Evolutionary conservation across 257 asterid species (phyloP), one percentile per base, ranked within the genome.

Genomic region (Apocynum venetum): DNA sequence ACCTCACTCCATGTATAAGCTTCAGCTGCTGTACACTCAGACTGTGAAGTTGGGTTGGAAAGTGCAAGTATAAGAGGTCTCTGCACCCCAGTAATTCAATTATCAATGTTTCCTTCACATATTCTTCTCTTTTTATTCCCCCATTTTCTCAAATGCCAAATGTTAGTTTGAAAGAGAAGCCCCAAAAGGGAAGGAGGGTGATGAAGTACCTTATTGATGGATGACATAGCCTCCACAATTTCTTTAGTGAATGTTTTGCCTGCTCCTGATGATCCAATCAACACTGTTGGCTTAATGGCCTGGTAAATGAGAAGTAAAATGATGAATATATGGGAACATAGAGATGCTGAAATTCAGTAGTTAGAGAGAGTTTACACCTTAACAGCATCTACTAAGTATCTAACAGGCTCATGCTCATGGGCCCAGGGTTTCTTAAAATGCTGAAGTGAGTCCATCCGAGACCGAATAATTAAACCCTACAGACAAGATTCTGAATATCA

Each of bases 201-300:
- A 19, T 4, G 67, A 20, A 36, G 35, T 73, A 93, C 98, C 94
- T 93, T 89, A 6, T 93, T 93, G 73, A 80, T 80, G 56, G 96
- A 78, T 57, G 98, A 72, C 97, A 93, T 88, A 64, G 94, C 77
- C 81, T 90, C 86, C 53, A 93, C 89, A 75, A 93, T 96, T 82
- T 93, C 97, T 85, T 91, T 88, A 4, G 97, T 93, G 76, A 93
- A 93, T 6, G 97, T 93, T 87, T 85, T 84, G 78, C 98, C 98
- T 75, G 91, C 98, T 86, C 98, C 98, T 3, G 98, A 93, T 20
- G 98, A 91, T 82, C 98, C 98, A 75, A 93, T 93, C 82, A 93
- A 86, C 73, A 93, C 86, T 1, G 98, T 91, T 69, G 98, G 98
- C 82, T 86, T 93, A 77, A 93, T 91, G 70, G 91, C 87, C 98